Conservation (phyloP, 73 alveolate species). For the Tetrahymena borealis region DNA sequence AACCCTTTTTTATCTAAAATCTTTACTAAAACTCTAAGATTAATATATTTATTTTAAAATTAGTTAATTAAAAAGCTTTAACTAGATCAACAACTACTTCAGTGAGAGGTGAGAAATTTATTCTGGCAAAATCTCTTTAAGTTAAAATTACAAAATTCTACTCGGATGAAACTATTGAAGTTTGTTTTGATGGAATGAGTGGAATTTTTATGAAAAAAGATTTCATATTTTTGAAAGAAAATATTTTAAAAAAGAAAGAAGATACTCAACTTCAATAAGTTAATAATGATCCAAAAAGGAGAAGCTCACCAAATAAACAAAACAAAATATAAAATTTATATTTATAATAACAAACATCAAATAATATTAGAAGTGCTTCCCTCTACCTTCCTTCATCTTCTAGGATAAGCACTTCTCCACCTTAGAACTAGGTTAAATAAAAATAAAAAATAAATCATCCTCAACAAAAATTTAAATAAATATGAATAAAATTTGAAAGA, state of each 20-base stretch:
- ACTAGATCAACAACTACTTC: background rate
- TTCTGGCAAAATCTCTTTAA: background rate
- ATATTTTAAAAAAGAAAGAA: background rate
- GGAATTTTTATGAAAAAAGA: background rate
- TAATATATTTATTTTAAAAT: background rate
- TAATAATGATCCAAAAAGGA: background rate
- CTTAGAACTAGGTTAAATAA: background rate
- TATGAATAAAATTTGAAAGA: no score
- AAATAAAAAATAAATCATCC: background rate
- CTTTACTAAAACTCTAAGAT: background rate
- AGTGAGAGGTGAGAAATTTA: background rate
- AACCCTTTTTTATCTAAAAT: background rate
- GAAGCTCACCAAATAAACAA: background rate
- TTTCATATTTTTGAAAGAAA: background rate
- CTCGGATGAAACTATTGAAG: background rate
- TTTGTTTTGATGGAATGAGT: background rate
- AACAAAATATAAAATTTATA: background rate
- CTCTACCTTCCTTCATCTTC: background rate
- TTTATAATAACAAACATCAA: background rate
- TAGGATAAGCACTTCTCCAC: background rate
- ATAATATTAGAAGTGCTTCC: background rate
- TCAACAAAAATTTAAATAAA: background rate
- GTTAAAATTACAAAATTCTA: background rate
- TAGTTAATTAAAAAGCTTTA: background rate
- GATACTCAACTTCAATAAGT: background rate